Percentiles rank a stretch among this genome's conserved stretches.
Conservation (phyloP, 495 filamentous ascomycete species). For the Neurospora intermedia region DNA sequence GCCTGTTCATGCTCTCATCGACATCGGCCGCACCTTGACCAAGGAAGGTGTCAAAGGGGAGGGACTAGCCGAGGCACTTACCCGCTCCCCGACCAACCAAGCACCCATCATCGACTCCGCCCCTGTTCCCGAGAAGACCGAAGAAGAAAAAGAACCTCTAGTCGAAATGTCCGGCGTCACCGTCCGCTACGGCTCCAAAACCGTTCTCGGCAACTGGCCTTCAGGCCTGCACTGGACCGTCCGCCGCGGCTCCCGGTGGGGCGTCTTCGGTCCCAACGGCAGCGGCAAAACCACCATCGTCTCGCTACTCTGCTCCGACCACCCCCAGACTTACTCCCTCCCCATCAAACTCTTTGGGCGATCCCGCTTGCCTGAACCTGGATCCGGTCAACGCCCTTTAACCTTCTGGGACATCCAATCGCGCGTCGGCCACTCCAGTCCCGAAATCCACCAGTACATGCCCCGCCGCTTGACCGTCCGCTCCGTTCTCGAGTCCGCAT, state of each 20-base stretch:
- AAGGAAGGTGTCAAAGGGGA: constrained; percentile 32
- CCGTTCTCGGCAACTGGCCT: constrained; percentile 70
- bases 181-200: constrained; percentile 68
- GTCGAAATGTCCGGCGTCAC: constrained; percentile 78
- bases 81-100: background rate
- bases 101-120: background rate
- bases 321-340: constrained; percentile 84
- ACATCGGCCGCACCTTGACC: constrained; percentile 39
- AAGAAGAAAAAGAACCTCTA: constrained; percentile 44
- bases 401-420: constrained; percentile 88
- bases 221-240: constrained; percentile 74
- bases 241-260: constrained; percentile 76
- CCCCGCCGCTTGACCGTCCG: constrained; percentile 67
- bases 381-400: constrained; percentile 56
- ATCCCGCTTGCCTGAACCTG: constrained; percentile 59
- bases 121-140: background rate
- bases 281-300: constrained; percentile 88
- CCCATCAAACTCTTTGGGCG: constrained; percentile 79
- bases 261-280: constrained; percentile 82
- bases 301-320: constrained; percentile 87
- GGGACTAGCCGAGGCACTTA: constrained; percentile 15
- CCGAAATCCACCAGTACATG: constrained; percentile 89
- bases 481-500: constrained; percentile 69
- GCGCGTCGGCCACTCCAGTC: constrained; percentile 83
- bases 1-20: constrained; percentile 36